Conservation (phyloP, 2,329 filamentous ascomycete genomes). For the Colletotrichum tropicale region DNA sequence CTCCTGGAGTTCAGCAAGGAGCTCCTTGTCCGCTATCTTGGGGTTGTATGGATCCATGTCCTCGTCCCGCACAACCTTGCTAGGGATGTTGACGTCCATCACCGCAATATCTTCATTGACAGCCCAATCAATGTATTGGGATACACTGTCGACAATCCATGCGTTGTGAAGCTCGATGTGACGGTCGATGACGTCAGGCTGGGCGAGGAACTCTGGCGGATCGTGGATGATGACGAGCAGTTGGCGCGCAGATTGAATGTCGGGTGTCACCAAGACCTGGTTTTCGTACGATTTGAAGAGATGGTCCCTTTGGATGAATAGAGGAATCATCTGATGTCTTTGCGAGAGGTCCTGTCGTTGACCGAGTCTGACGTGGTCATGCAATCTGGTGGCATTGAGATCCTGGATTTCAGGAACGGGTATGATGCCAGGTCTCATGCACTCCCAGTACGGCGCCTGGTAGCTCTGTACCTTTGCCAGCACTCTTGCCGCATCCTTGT, state of each 20-base stretch:
- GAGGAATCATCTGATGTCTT: slow-evolving; percentile 76
- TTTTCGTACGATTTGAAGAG: slow-evolving; percentile 82
- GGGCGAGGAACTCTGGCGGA: slow-evolving; percentile 75
- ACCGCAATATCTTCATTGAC: slow-evolving; percentile 77
- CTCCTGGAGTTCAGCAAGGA: slow-evolving; percentile 70
- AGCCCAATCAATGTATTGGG: slow-evolving; percentile 86
- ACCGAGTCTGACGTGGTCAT: slow-evolving; percentile 80
- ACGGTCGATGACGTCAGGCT: slow-evolving; percentile 73
- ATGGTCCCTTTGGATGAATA: slow-evolving; percentile 78
- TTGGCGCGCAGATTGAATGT: slow-evolving; percentile 68
- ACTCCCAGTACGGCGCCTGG: slow-evolving; percentile 82
- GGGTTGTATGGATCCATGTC: slow-evolving; percentile 55
- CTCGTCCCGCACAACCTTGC: slow-evolving; percentile 70
- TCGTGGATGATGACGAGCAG: slow-evolving; percentile 91
- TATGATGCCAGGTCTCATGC: slow-evolving; percentile 75
- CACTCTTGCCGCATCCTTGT: slow-evolving; percentile 59
- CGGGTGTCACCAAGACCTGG: slow-evolving; percentile 81
- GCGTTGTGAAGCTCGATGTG: slow-evolving; percentile 82
- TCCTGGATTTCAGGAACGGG: slow-evolving; percentile 56
- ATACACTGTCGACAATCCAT: slow-evolving; percentile 84
- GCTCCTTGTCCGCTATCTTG: slow-evolving; percentile 45
- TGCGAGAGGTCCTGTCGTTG: slow-evolving; percentile 75
- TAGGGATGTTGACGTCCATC: slow-evolving; percentile 90
- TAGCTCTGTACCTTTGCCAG: slow-evolving; percentile 63
- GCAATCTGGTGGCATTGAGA: slow-evolving; percentile 66